Evolutionary conservation across 106 monocot genomes (phyloP).

Genomic region (Chionographis japonica): DNA sequence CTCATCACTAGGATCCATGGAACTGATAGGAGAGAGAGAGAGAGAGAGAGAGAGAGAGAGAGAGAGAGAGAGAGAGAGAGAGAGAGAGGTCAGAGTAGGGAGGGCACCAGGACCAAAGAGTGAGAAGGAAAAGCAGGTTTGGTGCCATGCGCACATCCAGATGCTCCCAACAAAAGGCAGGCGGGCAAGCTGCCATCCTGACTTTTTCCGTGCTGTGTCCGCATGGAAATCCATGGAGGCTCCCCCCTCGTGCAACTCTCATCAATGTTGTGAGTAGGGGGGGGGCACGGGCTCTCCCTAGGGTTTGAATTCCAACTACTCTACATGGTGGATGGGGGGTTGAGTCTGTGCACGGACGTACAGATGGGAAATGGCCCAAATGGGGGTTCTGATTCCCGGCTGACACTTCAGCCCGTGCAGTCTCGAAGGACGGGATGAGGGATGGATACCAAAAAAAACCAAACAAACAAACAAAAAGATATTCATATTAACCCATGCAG

Average conservation of each 20-base stretch:
- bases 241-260: constrained; percentile 9
- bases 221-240: not conserved
- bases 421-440: too few species aligned
- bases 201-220: not conserved
- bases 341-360: too few species aligned
- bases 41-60: too few species aligned
- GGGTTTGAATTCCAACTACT: constrained; percentile 1
- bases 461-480: too few species aligned
- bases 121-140: not conserved
- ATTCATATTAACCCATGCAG: too few species aligned
- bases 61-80: too few species aligned
- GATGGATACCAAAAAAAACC: too few species aligned
- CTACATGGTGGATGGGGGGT: not conserved
- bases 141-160: constrained; percentile 4
- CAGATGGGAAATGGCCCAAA: too few species aligned
- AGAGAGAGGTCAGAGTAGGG: not conserved
- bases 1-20: too few species aligned
- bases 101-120: not conserved
- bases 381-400: too few species aligned
- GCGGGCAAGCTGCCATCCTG: not conserved
- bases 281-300: not conserved
- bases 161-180: not conserved
- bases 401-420: too few species aligned
- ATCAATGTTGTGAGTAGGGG: not conserved
- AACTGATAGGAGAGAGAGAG: too few species aligned